A percentile compares a stretch with the other conserved stretches of the same genome.
These are phyloP conservation scores for Primulina eburnea DNA, from an alignment of 257 asterid genomes.

Conservation along the genomic window DNA sequence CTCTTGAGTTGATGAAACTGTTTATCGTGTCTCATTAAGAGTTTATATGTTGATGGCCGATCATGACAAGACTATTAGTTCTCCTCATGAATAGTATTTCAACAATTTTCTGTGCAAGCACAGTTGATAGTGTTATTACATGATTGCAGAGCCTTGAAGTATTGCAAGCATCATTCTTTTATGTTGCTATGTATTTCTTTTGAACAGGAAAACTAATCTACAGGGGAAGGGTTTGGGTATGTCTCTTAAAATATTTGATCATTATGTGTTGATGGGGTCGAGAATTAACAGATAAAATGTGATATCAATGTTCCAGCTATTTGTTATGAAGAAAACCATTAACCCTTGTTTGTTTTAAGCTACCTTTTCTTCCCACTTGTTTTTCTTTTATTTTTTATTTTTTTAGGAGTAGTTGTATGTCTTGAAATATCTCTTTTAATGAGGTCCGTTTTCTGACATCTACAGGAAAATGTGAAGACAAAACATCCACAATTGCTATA, in stretches of 20 bases:
- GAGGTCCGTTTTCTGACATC: not conserved
- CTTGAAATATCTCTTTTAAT: not conserved
- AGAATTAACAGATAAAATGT: not conserved
- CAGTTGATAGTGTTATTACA: not conserved
- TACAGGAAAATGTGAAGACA: slow-evolving; percentile 68
- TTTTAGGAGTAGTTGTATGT: not conserved
- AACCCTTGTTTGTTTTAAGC: not conserved
- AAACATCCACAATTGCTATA: slow-evolving; percentile 64
- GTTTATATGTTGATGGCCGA: not conserved
- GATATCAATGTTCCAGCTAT: not conserved
- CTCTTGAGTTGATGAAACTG: not conserved
- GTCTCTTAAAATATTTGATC: too few relatives aligned
- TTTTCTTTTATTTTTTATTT: too few relatives aligned
- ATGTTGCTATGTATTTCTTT: not conserved
- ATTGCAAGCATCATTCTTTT: not conserved
- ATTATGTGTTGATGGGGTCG: not conserved
- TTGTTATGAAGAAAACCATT: not conserved
- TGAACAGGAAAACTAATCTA: not conserved
- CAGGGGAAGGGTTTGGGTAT: not conserved
- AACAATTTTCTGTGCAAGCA: not conserved
- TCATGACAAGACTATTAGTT: not conserved
- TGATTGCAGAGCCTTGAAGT: not conserved
- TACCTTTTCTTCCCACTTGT: not conserved
- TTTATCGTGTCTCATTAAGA: not conserved
- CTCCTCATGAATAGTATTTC: not conserved